Percentiles rank a stretch among this genome's conserved stretches.
These are phyloP conservation scores for Rhizopogon salebrosus DNA, from an alignment of 768 basidiomycete genomes.

Conservation along the genomic window DNA sequence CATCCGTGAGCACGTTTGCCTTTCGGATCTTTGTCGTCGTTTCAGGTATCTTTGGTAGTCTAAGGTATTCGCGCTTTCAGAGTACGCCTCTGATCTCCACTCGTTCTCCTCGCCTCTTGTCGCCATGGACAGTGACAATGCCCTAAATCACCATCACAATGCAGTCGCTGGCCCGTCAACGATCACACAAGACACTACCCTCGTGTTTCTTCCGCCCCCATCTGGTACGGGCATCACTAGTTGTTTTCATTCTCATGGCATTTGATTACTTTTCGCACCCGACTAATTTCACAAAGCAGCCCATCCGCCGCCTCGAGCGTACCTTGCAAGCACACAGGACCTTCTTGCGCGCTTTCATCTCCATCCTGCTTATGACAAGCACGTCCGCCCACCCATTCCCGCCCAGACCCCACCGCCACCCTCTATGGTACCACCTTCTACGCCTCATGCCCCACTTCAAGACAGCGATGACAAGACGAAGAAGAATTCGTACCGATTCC, in stretches of 20 bases:
- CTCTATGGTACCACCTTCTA: conserved; percentile 25
- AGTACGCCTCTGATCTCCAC: conserved; percentile 21
- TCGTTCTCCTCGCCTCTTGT: conserved; percentile 11
- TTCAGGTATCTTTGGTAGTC: conserved; percentile 6
- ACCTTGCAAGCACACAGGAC: conserved; percentile 74
- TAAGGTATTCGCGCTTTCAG: conserved; percentile 11
- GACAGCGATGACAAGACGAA: conserved; percentile 60
- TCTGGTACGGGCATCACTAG: conserved; percentile 23
- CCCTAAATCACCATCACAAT: conserved; percentile 33
- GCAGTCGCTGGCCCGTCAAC: conserved; percentile 63
- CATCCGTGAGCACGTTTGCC: background rate
- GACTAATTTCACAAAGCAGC: conserved; percentile 15
- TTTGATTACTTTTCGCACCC: conserved; percentile 4
- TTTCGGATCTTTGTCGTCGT: background rate
- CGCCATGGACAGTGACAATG: conserved; percentile 26
- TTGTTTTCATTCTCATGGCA: background rate
- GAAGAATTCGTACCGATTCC: conserved; percentile 72
- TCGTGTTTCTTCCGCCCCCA: conserved; percentile 26
- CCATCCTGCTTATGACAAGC: conserved; percentile 72
- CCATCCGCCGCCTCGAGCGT: conserved; percentile 30
- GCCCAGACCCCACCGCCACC: conserved; percentile 22
- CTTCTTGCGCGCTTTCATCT: conserved; percentile 69
- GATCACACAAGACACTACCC: conserved; percentile 14
- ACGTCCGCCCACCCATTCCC: conserved; percentile 55
- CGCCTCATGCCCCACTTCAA: conserved; percentile 50